Conservation (phyloP, 1,139 yeast genomes). For the Diutina siamensis region DNA sequence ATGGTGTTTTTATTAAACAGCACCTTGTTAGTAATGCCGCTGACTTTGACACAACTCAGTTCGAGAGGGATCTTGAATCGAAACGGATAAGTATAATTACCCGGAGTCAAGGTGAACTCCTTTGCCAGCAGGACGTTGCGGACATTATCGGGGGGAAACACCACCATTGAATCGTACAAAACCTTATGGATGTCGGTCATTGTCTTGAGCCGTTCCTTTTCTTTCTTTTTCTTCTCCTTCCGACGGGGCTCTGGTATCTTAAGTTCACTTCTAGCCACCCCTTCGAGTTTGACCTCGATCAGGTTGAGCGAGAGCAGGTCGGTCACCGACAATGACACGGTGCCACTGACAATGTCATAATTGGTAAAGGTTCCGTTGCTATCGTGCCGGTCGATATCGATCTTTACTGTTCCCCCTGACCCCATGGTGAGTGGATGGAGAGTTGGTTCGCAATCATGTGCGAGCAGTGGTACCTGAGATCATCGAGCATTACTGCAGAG, state of each 20-base stretch:
- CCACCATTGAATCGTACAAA: conserved; percentile 41
- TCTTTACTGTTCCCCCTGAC: conserved; percentile 13
- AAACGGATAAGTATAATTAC: conserved; percentile 48
- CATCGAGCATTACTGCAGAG: too few species aligned
- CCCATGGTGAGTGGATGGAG: not conserved
- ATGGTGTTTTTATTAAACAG: conserved; percentile 22
- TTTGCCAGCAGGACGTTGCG: conserved; percentile 34
- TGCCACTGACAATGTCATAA: conserved; percentile 38
- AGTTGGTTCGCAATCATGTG: too few species aligned
- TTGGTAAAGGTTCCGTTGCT: conserved; percentile 41
- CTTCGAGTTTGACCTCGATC: conserved; percentile 51
- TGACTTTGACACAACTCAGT: conserved; percentile 32
- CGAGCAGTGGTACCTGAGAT: too few species aligned
- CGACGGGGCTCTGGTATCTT: conserved; percentile 13
- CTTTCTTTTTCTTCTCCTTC: conserved; percentile 10
- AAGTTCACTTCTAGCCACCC: conserved; percentile 33
- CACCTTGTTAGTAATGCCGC: conserved; percentile 31
- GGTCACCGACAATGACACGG: conserved; percentile 30
- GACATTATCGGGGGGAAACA: conserved; percentile 52
- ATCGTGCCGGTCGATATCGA: conserved; percentile 24
- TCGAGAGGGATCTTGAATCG: conserved; percentile 41
- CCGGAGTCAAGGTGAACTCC: conserved; percentile 51
- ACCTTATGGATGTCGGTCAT: conserved; percentile 42
- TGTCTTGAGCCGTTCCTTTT: conserved; percentile 13
- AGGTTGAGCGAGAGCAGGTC: conserved; percentile 37